A percentile compares a stretch with the other conserved stretches of the same genome.
Evolutionary conservation across 2,329 filamentous ascomycete species (phyloP).

Genomic region (Myotisia sp.): DNA sequence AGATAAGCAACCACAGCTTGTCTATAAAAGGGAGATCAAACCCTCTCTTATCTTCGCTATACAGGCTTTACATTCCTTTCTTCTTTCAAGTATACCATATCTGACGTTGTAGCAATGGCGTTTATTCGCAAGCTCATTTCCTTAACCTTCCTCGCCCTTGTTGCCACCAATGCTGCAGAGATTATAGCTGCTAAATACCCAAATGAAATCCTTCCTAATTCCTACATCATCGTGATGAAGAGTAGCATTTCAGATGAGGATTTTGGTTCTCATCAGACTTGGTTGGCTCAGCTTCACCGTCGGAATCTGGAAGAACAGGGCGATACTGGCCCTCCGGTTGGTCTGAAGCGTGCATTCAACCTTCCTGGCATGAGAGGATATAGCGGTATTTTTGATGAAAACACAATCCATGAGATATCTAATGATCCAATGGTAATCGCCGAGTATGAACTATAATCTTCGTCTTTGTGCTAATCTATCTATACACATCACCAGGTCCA

Average conservation of each 20-base stretch:
- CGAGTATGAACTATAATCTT: too few species aligned
- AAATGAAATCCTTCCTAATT: constrained; percentile 4
- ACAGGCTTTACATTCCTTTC: too few species aligned
- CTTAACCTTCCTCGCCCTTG: neutral
- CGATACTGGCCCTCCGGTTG: neutral
- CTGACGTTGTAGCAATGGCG: neutral
- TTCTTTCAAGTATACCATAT: too few species aligned
- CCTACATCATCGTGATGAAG: constrained; percentile 10
- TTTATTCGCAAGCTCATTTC: constrained; percentile 1
- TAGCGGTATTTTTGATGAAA: constrained; percentile 10
- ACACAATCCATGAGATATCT: constrained; percentile 7
- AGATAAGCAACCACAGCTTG: too few species aligned
- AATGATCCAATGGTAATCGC: constrained; percentile 5
- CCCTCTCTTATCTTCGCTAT: too few species aligned
- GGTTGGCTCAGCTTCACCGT: constrained; percentile 4
- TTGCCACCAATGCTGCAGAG: neutral
- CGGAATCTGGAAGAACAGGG: neutral
- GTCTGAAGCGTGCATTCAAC: constrained; percentile 9
- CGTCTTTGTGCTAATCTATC: neutral
- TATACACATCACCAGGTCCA: constrained; percentile 7
- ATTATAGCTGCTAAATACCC: neutral
- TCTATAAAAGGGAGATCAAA: too few species aligned
- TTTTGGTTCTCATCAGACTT: constrained; percentile 5
- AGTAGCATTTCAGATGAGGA: constrained; percentile 3
- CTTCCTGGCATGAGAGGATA: constrained; percentile 10